Percentiles rank a stretch among this genome's conserved stretches.
phyloP scores from a whole-genome alignment of 306 rosid genomes.

The Vigna reflexopilosa region DNA sequence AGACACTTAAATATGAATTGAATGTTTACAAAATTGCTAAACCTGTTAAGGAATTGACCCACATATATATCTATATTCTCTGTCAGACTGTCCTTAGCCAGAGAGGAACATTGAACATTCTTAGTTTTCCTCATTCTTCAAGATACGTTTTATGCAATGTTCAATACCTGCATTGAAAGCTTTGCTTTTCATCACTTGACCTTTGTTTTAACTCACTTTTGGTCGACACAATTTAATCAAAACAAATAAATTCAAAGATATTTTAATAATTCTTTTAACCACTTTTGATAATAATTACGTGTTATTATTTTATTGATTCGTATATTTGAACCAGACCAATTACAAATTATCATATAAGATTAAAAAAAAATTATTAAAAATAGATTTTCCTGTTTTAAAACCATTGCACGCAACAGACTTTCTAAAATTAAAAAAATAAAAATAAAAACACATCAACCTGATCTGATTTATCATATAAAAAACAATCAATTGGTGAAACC shows the following conservation, averaged over 20 bases:
- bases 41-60: neutral
- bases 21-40: neutral
- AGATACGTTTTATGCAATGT: neutral
- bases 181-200: neutral
- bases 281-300: no score
- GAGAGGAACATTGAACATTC: neutral
- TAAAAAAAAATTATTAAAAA: no score
- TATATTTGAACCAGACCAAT: no score
- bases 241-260: no score
- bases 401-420: no score
- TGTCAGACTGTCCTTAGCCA: neutral
- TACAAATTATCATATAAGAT: no score
- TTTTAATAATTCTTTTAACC: no score
- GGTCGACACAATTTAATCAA: neutral
- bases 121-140: neutral
- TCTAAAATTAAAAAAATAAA: neutral
- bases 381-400: no score
- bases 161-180: neutral
- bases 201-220: neutral
- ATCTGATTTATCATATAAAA: neutral
- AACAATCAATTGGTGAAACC: neutral
- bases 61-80: no score
- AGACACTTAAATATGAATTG: neutral
- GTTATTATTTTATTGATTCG: no score
- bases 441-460: neutral